These are phyloP conservation scores for Mariannaea elegans DNA, from an alignment of 2,329 filamentous ascomycete genomes.

Conservation along the genomic window DNA sequence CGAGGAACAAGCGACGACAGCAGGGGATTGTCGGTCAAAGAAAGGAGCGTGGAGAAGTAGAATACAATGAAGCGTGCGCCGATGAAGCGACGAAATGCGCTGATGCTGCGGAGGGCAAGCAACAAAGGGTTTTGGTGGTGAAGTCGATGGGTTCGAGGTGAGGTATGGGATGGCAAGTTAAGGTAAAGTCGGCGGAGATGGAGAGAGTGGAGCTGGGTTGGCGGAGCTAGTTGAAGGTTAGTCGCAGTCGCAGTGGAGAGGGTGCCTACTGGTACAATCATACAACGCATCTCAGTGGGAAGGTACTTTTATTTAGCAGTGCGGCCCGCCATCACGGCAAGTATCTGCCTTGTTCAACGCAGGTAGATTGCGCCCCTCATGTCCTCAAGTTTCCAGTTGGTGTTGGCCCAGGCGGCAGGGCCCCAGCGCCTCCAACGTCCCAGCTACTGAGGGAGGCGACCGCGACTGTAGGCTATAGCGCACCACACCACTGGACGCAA, in stretches of 20 bases:
- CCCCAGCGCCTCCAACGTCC: slow-evolving; percentile 13
- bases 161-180: background rate
- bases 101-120: slow-evolving; percentile 31
- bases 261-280: background rate
- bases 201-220: slow-evolving; percentile 31
- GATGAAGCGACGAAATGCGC: slow-evolving; percentile 26
- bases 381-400: background rate
- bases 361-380: too few relatives aligned
- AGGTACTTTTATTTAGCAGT: background rate
- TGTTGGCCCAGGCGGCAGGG: slow-evolving; percentile 6
- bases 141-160: slow-evolving; percentile 20
- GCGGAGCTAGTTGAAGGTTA: slow-evolving; percentile 23
- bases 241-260: slow-evolving; percentile 22
- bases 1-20: slow-evolving; percentile 20
- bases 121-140: slow-evolving; percentile 34
- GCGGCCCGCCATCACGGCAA: background rate
- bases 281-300: background rate
- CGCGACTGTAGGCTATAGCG: slow-evolving; percentile 32
- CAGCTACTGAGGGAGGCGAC: slow-evolving; percentile 20
- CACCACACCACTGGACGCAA: slow-evolving; percentile 46
- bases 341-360: background rate
- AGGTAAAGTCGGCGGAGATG: slow-evolving; percentile 17
- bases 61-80: slow-evolving; percentile 27
- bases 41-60: slow-evolving; percentile 42
- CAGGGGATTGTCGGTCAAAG: slow-evolving; percentile 19